phyloP scores from a whole-genome alignment of 208 protist genomes.

The Blechomonas ayalai region DNA sequence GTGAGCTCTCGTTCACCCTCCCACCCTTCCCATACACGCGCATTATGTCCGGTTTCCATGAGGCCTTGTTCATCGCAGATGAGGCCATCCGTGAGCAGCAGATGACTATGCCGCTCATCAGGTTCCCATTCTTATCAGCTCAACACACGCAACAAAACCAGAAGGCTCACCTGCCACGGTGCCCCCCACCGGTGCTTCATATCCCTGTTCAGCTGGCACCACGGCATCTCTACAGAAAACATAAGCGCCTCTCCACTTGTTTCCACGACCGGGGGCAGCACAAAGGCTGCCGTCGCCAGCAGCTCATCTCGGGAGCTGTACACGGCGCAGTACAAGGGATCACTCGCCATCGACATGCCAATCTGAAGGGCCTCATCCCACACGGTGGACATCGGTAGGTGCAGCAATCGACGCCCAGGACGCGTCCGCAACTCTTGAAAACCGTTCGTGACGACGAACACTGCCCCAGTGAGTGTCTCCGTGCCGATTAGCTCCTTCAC shows the following conservation, averaged over 20 bases:
- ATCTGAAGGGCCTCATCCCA: constrained; percentile 71
- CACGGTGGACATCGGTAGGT: constrained; percentile 20
- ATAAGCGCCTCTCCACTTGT: constrained; percentile 16
- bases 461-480: constrained; percentile 17
- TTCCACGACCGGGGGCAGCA: constrained; percentile 16
- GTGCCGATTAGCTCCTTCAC: constrained; percentile 46
- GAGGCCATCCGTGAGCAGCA: too few relatives aligned
- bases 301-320: constrained; percentile 26
- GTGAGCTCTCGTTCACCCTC: too few relatives aligned
- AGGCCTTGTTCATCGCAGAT: too few relatives aligned
- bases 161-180: constrained; percentile 26
- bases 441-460: constrained; percentile 61
- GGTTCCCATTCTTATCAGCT: constrained; percentile 2
- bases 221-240: constrained; percentile 21
- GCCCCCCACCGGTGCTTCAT: constrained; percentile 3
- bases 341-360: constrained; percentile 21
- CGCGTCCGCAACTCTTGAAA: constrained; percentile 62
- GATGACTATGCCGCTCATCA: too few relatives aligned
- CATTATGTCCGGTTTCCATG: too few relatives aligned
- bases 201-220: constrained; percentile 32
- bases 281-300: constrained; percentile 32
- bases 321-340: constrained; percentile 45
- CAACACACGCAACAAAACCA: constrained; percentile 27
- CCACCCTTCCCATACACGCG: too few relatives aligned
- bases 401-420: constrained; percentile 18